A percentile compares a stretch with the other conserved stretches of the same genome.
Conservation (phyloP, 225 moss, liverwort and hornwort genomes). For the Marchantia paleacea region DNA sequence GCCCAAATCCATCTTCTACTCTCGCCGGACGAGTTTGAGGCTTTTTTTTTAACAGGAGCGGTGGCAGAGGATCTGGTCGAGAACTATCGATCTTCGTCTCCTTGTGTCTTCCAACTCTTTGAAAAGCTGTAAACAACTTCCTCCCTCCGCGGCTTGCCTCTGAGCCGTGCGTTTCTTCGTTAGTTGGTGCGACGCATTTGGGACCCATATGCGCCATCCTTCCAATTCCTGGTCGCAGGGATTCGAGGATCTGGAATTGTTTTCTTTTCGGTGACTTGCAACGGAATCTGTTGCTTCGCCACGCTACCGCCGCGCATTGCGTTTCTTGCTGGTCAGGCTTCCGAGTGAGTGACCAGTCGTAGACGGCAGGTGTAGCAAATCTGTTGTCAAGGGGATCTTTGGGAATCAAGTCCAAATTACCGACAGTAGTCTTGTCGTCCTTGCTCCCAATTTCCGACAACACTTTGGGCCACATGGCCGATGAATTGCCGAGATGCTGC, state of each 20-base stretch:
- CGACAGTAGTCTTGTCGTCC: neutral
- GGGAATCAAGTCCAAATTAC: neutral
- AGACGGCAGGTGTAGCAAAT: neutral
- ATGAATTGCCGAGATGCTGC: constrained; percentile 13
- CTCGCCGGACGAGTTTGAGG: neutral
- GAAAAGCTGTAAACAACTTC: neutral
- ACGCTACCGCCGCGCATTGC: neutral
- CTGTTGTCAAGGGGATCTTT: neutral
- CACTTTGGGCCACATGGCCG: constrained; percentile 4
- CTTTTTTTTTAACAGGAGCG: neutral
- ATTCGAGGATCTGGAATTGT: neutral
- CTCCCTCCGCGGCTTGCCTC: neutral
- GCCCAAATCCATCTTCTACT: neutral
- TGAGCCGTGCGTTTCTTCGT: neutral
- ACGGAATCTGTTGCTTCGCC: neutral
- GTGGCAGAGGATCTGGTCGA: constrained; percentile 14
- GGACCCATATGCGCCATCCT: neutral
- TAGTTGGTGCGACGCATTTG: neutral
- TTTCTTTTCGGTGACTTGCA: neutral
- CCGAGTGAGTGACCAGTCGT: neutral
- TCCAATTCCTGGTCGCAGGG: neutral
- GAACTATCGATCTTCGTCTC: neutral
- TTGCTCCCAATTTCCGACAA: neutral
- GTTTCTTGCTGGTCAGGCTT: neutral
- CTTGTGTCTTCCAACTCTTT: neutral